Conservation (phyloP, 164 flowering plant genomes). For the Cinnamomum micranthum region DNA sequence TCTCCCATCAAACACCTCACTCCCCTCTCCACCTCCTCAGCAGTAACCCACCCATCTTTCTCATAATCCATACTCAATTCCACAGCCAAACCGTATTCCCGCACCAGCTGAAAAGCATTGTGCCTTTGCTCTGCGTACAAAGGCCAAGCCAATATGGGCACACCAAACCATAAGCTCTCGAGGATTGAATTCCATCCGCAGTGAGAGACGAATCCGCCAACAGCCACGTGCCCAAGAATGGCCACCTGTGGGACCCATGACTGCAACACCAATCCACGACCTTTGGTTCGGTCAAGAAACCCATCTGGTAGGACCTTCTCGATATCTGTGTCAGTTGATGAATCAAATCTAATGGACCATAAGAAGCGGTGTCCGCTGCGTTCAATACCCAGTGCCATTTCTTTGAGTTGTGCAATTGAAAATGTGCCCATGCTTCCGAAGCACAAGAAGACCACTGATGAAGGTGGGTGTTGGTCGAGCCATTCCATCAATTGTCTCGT, state of each 20-base stretch:
- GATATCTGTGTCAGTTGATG: not conserved
- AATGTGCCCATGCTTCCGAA: conserved; percentile 13
- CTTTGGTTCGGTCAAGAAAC: conserved; percentile 12
- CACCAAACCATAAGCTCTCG: conserved; percentile 16
- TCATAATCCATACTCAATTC: conserved; percentile 23
- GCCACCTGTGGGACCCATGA: conserved; percentile 15
- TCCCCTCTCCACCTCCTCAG: conserved; percentile 30
- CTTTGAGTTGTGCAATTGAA: conserved; percentile 14
- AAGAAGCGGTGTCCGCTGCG: conserved; percentile 2
- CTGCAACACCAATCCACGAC: conserved; percentile 10
- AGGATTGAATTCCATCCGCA: conserved; percentile 18
- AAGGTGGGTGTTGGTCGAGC: conserved; percentile 8
- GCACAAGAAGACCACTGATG: conserved; percentile 10
- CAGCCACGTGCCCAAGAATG: conserved; percentile 5
- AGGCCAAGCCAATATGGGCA: conserved; percentile 50
- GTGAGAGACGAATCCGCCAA: conserved; percentile 15
- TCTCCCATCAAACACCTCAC: conserved; percentile 14
- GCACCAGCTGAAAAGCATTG: conserved; percentile 40
- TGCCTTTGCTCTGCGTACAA: conserved; percentile 43
- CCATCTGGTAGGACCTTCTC: conserved; percentile 15
- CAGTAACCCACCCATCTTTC: conserved; percentile 19
- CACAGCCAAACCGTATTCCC: conserved; percentile 25
- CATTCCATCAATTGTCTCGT: conserved; percentile 5
- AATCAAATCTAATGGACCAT: not conserved
- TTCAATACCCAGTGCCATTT: conserved; percentile 12